phyloP scores from a whole-genome alignment of 768 basidiomycete genomes.

The Thelephora ganbajun region DNA sequence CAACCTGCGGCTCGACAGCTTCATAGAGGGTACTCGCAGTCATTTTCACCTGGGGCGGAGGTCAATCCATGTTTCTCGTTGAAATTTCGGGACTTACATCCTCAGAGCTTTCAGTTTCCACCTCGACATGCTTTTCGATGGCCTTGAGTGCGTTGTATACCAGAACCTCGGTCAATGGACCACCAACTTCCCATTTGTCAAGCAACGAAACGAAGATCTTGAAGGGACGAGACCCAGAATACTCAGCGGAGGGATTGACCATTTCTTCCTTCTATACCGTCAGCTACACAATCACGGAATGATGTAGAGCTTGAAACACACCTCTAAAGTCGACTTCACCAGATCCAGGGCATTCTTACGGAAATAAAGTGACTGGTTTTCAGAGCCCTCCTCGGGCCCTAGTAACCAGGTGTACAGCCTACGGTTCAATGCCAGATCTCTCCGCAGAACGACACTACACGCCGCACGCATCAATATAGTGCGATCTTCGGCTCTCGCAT shows the following conservation, averaged over 20 bases:
- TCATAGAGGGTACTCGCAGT: constrained; percentile 86
- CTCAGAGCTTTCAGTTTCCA: constrained; percentile 37
- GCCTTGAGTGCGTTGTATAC: constrained; percentile 72
- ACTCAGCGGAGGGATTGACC: constrained; percentile 55
- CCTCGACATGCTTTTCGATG: constrained; percentile 40
- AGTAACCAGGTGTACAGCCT: constrained; percentile 89
- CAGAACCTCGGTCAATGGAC: constrained; percentile 60
- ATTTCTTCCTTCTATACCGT: constrained; percentile 48
- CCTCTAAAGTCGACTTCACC: constrained; percentile 56
- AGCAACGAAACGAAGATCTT: constrained; percentile 90
- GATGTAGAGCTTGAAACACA: constrained; percentile 14
- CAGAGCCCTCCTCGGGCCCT: constrained; percentile 65
- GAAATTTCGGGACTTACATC: constrained; percentile 33
- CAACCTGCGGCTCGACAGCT: constrained; percentile 75
- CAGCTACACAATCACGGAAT: constrained; percentile 5
- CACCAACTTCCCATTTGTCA: constrained; percentile 96
- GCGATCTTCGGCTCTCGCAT: constrained; percentile 59
- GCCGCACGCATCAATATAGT: constrained; percentile 79
- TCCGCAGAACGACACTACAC: constrained; percentile 76
- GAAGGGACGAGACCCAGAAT: constrained; percentile 76
- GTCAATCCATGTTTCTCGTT: neutral
- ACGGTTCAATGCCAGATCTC: constrained; percentile 87
- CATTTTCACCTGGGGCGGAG: constrained; percentile 41
- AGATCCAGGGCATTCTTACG: constrained; percentile 58
- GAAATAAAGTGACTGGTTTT: constrained; percentile 64